phyloP scores from a whole-genome alignment of 192 early-diverging fungal genomes.

The Mortierella claussenii region DNA sequence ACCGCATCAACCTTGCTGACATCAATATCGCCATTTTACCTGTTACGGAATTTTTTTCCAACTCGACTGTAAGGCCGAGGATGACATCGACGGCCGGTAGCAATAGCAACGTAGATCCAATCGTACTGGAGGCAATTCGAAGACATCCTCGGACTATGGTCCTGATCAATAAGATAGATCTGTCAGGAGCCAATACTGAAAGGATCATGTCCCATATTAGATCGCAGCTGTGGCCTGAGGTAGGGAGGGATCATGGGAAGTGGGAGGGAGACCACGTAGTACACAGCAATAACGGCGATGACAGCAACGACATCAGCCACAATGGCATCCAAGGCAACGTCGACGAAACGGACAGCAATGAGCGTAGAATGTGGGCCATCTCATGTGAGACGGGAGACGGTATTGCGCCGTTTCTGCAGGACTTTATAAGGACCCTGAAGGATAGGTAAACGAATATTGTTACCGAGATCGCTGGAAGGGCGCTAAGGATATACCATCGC shows the following conservation, averaged over 20 bases:
- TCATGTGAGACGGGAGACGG: slow-evolving; percentile 64
- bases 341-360: not conserved
- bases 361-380: slow-evolving; percentile 54
- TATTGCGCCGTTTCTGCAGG: slow-evolving; percentile 54
- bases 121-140: slow-evolving; percentile 52
- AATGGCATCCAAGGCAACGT: not conserved
- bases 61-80: not conserved
- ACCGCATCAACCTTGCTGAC: slow-evolving; percentile 63
- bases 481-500: no score
- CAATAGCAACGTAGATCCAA: slow-evolving; percentile 21
- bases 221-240: slow-evolving; percentile 20
- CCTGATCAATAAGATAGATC: slow-evolving; percentile 74
- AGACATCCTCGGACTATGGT: slow-evolving; percentile 65
- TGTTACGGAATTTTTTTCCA: slow-evolving; percentile 34
- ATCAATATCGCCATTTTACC: slow-evolving; percentile 74
- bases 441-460: slow-evolving; percentile 44
- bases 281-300: not conserved
- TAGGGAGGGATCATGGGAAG: not conserved
- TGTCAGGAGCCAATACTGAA: slow-evolving; percentile 8
- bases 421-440: slow-evolving; percentile 55
- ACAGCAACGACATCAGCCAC: no score
- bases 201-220: slow-evolving; percentile 5
- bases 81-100: not conserved
- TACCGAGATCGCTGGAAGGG: no score
- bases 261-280: not conserved